These are phyloP conservation scores for Eremochloa ophiuroides DNA, from an alignment of 176 grass and related monocot species.

Conservation along the genomic window DNA sequence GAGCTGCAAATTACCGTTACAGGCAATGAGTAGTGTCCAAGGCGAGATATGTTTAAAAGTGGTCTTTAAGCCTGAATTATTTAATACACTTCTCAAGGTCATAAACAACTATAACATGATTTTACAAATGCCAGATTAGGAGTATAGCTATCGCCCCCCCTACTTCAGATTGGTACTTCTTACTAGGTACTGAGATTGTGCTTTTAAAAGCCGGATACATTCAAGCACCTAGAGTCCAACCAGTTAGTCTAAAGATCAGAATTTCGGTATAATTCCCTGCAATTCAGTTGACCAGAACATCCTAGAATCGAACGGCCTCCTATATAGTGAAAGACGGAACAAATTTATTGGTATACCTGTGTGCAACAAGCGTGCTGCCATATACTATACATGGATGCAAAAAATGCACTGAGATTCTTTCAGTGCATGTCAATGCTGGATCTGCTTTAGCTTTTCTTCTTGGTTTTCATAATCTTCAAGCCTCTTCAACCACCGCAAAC, in stretches of 20 bases:
- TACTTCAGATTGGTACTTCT: background rate
- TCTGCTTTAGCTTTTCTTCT: constrained; percentile 35
- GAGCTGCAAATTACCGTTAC: background rate
- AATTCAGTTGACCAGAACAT: background rate
- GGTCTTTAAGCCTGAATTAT: background rate
- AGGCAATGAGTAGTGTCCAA: background rate
- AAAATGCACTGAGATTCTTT: background rate
- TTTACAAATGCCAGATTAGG: background rate
- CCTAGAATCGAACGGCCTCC: background rate
- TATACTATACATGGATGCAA: background rate
- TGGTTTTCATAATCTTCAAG: constrained; percentile 54
- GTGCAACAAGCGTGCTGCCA: background rate
- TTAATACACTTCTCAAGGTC: background rate
- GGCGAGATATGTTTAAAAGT: background rate
- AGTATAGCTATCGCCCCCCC: background rate
- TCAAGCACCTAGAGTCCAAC: background rate
- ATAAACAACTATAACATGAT: background rate
- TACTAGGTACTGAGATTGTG: background rate
- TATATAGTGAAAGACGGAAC: background rate
- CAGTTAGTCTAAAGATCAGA: constrained; percentile 7
- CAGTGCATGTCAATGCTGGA: constrained; percentile 21
- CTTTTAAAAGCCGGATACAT: background rate
- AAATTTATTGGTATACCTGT: background rate
- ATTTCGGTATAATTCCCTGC: background rate
- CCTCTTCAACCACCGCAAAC: constrained; percentile 79